Evolutionary conservation across 768 basidiomycete genomes (phyloP).

Genomic region (Kwoniella europaea): DNA sequence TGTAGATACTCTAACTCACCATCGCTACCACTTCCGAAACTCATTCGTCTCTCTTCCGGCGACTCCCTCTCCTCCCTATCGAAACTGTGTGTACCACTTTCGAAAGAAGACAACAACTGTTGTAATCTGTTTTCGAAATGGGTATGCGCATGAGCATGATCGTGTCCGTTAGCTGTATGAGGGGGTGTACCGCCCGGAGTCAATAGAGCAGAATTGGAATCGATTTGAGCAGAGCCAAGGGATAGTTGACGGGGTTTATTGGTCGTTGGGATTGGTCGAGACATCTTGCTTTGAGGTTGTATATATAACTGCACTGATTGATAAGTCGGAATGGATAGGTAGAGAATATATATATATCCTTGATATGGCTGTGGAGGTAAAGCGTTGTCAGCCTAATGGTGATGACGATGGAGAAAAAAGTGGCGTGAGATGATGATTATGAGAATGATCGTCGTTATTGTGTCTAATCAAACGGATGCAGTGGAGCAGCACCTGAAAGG

Average conservation of each 20-base stretch:
- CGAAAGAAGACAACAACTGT: constrained; percentile 22
- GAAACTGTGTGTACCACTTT: constrained; percentile 32
- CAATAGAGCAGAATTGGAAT: constrained; percentile 10
- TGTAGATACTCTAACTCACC: constrained; percentile 9
- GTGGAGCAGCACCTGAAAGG: neutral
- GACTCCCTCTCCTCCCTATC: constrained; percentile 27
- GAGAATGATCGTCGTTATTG: too few relatives aligned
- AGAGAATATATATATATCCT: neutral
- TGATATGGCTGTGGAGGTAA: neutral
- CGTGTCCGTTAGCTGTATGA: constrained; percentile 2
- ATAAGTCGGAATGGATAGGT: neutral
- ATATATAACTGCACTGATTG: neutral
- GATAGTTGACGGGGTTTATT: constrained; percentile 20
- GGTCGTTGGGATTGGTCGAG: constrained; percentile 27
- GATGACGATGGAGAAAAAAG: neutral
- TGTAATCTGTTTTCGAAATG: constrained; percentile 18
- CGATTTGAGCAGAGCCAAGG: neutral
- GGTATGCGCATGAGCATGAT: neutral
- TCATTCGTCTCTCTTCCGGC: constrained; percentile 20
- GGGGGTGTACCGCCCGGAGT: constrained; percentile 27
- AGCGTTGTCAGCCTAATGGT: neutral
- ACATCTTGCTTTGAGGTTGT: constrained; percentile 13
- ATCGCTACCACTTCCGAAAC: constrained; percentile 25
- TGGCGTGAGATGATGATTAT: neutral
- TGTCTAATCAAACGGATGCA: too few relatives aligned